Conservation (phyloP, 768 basidiomycete species). For the Auriscalpium orientale region DNA sequence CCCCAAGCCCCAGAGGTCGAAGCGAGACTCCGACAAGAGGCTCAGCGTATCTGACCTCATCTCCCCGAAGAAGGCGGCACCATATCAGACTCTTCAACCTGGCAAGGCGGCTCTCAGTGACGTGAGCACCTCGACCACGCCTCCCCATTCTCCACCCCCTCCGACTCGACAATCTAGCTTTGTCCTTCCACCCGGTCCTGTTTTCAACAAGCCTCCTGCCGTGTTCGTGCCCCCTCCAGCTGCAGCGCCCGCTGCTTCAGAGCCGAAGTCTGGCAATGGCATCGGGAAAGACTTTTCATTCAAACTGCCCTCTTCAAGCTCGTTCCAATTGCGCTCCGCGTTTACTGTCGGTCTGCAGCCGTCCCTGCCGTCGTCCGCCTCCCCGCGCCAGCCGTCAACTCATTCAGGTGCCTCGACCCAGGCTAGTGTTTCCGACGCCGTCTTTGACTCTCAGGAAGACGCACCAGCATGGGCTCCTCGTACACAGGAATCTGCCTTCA, state of each 20-base stretch:
- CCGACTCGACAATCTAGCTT: constrained; percentile 13
- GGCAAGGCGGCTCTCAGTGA: neutral
- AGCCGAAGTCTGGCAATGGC: constrained; percentile 11
- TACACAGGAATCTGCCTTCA: constrained; percentile 54
- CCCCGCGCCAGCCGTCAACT: constrained; percentile 21
- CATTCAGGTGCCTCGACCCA: constrained; percentile 45
- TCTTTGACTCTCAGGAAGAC: constrained; percentile 43
- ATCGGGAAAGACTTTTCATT: constrained; percentile 25
- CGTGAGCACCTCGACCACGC: constrained; percentile 11
- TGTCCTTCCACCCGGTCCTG: constrained; percentile 34
- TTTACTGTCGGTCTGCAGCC: constrained; percentile 37
- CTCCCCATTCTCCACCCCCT: constrained; percentile 15
- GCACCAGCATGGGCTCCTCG: constrained; percentile 47
- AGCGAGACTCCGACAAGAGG: constrained; percentile 24
- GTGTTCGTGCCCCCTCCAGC: constrained; percentile 42
- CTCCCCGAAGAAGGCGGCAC: constrained; percentile 17
- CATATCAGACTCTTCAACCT: constrained; percentile 15
- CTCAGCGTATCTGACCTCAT: constrained; percentile 60
- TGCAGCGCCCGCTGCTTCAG: constrained; percentile 12
- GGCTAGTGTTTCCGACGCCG: constrained; percentile 42
- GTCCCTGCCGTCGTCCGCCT: constrained; percentile 13
- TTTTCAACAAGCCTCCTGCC: constrained; percentile 50
- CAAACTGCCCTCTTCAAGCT: constrained; percentile 27
- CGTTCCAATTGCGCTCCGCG: constrained; percentile 37
- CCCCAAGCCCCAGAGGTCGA: neutral